These are phyloP conservation scores for Lindgomyces ingoldianus DNA, from an alignment of 495 filamentous ascomycete species.

Conservation along the genomic window DNA sequence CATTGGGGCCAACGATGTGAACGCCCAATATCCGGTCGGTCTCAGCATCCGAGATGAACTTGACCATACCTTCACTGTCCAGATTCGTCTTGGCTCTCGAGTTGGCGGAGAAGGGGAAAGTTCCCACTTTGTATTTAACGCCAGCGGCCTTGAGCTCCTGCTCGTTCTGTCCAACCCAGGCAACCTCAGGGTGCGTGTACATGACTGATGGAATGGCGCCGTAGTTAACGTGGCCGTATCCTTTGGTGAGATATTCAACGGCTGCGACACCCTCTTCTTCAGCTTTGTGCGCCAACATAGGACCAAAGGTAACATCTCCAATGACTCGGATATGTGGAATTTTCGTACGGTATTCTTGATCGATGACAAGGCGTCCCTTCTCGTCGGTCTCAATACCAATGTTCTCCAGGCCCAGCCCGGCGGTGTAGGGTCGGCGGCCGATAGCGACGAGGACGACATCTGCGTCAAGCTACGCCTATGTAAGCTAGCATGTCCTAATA, in stretches of 20 bases:
- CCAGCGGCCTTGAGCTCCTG: slow-evolving; percentile 88
- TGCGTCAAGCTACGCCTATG: slow-evolving; percentile 70
- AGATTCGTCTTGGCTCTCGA: slow-evolving; percentile 98
- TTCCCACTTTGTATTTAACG: slow-evolving; percentile 85
- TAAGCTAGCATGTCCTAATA: slow-evolving; percentile 6
- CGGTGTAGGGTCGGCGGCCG: slow-evolving; percentile 91
- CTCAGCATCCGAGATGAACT: slow-evolving; percentile 95
- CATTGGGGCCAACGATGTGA: slow-evolving; percentile 94
- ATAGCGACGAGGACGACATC: slow-evolving; percentile 98
- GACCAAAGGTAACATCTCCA: slow-evolving; percentile 95
- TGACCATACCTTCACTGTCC: slow-evolving; percentile 93
- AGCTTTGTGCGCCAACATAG: slow-evolving; percentile 99
- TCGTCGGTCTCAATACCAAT: slow-evolving; percentile 93
- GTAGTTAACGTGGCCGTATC: slow-evolving; percentile 98
- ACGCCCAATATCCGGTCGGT: slow-evolving; percentile 93
- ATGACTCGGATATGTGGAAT: slow-evolving; percentile 94
- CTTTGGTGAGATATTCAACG: slow-evolving; percentile 95
- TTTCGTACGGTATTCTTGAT: slow-evolving; percentile 98
- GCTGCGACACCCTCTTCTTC: slow-evolving; percentile 96
- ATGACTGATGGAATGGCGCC: slow-evolving; percentile 96
- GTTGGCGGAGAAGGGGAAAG: slow-evolving; percentile 97
- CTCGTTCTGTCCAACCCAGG: slow-evolving; percentile 98
- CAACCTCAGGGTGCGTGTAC: slow-evolving; percentile 98
- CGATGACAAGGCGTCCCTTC: slow-evolving; percentile 89
- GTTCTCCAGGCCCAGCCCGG: slow-evolving; percentile 87